Percentiles rank a stretch among this genome's conserved stretches.
Conservation (phyloP, 2,329 filamentous ascomycete genomes). For the Neonectria neomacrospora region DNA sequence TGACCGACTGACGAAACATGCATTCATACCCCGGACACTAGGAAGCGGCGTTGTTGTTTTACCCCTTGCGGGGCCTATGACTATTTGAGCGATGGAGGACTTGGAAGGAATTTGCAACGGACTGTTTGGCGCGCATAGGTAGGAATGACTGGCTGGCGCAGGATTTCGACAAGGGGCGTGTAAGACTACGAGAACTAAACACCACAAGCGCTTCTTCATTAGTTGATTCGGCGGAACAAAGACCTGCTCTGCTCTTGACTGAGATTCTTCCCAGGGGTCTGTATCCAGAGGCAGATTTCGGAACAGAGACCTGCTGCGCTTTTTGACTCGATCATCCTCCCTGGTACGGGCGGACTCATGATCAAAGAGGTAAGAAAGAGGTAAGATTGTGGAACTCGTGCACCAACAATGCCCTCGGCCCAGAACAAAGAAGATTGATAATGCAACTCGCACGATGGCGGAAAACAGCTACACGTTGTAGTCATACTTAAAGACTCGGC, state of each 20-base stretch:
- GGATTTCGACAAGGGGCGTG: neutral
- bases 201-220: neutral
- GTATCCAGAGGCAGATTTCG: neutral
- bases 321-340: neutral
- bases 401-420: neutral
- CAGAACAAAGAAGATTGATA: neutral
- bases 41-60: conserved; percentile 52
- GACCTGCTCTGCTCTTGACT: neutral
- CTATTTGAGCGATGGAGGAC: conserved; percentile 6
- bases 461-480: neutral
- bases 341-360: conserved; percentile 1
- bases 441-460: neutral
- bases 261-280: neutral
- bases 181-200: conserved; percentile 17
- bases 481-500: neutral
- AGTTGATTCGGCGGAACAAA: neutral
- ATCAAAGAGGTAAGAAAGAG: neutral
- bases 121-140: conserved; percentile 2
- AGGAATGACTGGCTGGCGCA: conserved; percentile 1
- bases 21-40: conserved; percentile 15
- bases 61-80: conserved; percentile 15
- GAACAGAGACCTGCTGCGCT: neutral
- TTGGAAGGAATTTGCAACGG: conserved; percentile 4
- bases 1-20: conserved; percentile 4
- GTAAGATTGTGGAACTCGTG: neutral